Evolutionary conservation across 305 asterid species (phyloP).

Genomic region (Fraxinus sp.): DNA sequence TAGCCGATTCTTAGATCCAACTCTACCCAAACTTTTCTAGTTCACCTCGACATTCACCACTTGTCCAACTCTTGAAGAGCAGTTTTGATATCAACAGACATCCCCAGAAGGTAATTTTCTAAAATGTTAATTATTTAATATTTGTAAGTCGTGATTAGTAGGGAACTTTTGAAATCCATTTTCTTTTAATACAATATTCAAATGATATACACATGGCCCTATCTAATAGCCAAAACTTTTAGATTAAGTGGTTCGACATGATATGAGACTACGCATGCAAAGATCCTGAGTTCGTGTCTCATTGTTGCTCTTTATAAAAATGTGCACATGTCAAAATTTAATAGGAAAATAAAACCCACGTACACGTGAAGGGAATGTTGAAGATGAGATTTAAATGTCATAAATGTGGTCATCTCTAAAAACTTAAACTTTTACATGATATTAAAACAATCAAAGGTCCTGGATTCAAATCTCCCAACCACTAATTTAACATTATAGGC

Average conservation of each 20-base stretch:
- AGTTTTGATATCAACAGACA: neutral
- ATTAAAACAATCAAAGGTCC: neutral
- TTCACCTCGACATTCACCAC: neutral
- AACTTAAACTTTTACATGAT: neutral
- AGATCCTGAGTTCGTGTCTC: neutral
- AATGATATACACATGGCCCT: neutral
- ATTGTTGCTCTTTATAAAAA: neutral
- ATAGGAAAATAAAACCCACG: neutral
- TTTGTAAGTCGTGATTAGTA: neutral
- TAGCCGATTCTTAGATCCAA: neutral
- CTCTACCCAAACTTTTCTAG: neutral
- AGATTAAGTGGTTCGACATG: neutral
- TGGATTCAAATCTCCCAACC: neutral
- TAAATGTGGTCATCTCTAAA: neutral
- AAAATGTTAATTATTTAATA: neutral
- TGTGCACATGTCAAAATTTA: neutral
- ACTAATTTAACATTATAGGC: neutral
- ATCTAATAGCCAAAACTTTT: neutral
- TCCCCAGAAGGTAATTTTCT: neutral
- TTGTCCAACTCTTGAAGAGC: neutral
- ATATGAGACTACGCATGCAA: neutral
- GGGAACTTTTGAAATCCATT: neutral
- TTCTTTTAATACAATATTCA: neutral
- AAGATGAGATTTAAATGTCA: neutral
- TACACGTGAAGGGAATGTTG: neutral